These are phyloP conservation scores for Phaseolus lunatus DNA, from an alignment of 306 rosid species.

Conservation along the genomic window DNA sequence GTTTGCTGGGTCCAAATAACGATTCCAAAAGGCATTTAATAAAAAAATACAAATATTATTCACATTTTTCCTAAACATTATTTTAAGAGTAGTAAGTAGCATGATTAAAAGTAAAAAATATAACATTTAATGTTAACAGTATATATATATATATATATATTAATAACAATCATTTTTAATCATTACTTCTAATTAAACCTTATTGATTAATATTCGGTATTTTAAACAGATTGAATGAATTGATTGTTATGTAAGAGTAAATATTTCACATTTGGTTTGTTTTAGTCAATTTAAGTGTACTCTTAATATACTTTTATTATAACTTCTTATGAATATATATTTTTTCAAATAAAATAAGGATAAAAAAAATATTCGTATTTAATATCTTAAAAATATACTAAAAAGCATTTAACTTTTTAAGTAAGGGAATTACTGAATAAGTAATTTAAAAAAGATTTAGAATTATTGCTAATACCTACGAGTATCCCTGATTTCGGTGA, in stretches of 20 bases:
- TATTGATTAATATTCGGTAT: background rate
- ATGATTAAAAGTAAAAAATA: background rate
- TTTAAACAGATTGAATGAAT: background rate
- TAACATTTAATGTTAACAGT: background rate
- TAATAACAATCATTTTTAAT: background rate
- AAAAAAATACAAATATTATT: background rate
- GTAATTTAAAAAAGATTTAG: background rate
- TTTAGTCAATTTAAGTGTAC: background rate
- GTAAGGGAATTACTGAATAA: background rate
- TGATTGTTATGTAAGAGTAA: background rate
- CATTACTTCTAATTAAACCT: background rate
- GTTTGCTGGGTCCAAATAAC: too few relatives aligned
- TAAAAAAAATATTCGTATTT: background rate
- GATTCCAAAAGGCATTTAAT: background rate
- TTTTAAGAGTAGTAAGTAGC: background rate
- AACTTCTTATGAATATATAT: background rate
- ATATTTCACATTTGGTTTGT: background rate
- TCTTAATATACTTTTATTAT: background rate
- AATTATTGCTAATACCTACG: background rate
- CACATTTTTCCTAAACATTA: background rate
- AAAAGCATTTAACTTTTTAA: background rate
- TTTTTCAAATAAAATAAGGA: background rate
- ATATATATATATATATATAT: background rate
- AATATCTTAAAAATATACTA: background rate
- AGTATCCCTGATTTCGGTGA: too few relatives aligned